Percentiles rank a stretch among this genome's conserved stretches.
Evolutionary conservation across 108 stramenopile genomes (phyloP).

Genomic region (Cyclotella atomus): DNA sequence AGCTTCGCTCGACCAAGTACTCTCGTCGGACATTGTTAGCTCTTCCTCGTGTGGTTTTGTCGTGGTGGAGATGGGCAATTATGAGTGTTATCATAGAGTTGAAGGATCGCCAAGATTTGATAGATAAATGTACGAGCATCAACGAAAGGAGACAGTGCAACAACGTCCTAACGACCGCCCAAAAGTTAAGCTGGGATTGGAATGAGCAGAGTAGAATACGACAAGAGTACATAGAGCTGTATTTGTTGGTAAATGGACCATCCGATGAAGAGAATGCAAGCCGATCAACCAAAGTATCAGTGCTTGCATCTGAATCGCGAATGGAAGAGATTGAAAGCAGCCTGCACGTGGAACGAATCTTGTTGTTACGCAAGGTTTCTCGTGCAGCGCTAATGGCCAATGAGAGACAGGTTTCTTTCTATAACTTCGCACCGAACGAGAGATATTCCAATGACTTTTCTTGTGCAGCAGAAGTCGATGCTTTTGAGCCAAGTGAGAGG

Average conservation of each 20-base stretch:
- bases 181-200: constrained; percentile 44
- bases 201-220: constrained; percentile 58
- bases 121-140: constrained; percentile 15
- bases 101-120: constrained; percentile 47
- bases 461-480: not conserved
- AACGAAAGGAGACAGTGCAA: constrained; percentile 32
- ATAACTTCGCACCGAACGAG: not conserved
- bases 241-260: constrained; percentile 38
- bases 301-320: constrained; percentile 18
- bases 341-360: constrained; percentile 73
- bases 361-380: constrained; percentile 57
- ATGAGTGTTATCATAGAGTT: constrained; percentile 59
- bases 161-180: constrained; percentile 1
- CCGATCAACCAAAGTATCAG: not conserved
- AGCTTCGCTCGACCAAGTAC: constrained; percentile 25
- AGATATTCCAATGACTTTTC: not conserved
- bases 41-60: constrained; percentile 42
- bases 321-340: constrained; percentile 63
- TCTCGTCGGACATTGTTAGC: constrained; percentile 5
- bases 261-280: not conserved
- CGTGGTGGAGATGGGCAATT: constrained; percentile 76
- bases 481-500: not conserved
- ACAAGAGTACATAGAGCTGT: constrained; percentile 69
- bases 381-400: constrained; percentile 23
- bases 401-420: not conserved